Evolutionary conservation across 352 stramenopile genomes (phyloP), one percentile per base, ranked within the genome.

Genomic region (Phytophthora podocarpi): DNA sequence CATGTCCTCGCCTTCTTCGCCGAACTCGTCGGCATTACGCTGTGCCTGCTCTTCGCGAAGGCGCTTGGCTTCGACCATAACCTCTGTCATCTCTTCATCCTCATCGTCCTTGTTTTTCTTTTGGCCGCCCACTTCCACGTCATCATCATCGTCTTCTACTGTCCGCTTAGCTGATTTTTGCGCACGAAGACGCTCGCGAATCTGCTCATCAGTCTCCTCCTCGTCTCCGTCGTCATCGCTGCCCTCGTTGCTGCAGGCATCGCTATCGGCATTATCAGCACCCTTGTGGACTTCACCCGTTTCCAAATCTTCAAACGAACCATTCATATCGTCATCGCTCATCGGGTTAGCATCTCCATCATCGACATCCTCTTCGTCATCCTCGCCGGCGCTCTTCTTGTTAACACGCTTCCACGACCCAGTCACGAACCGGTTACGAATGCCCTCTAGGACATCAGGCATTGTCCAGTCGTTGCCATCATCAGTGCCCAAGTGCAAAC

Each of bases 301-400:
- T 78, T 99, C 95, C 30, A 99, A 80, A 54, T 99, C 97, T 74
- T 99, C 96, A 76, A 99, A 99, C 35, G 98, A 97, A 24, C 97
- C 97, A 30, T 96, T 89, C 81, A 98, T 82, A 28, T 87, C 81
- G 1, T 98, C 89, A 49, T 97, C 93, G 26, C 96, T 94, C 41
- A 90, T 46, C 26, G 64, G 78, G 24, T 85, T 79, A 0, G 64
- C 75, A 24, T 78, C 68, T 10, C 60, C 76, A 10, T 60, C 72
- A 13, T 75, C 77, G 20, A 65, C 67, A 2, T 85, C 74, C 11
- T 72, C 36, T 3, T 69, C 77, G 5, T 83, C 78, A 10, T 87
- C 82, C 16, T 69, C 79, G 2, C 72, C 70, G 9, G 15, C 58
- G 15, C 35, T 68, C 3, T 77, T 80, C 37, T 83, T 78, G 32